These are phyloP conservation scores for Adansonia grandidieri DNA, from an alignment of 441 rosid genomes.

Conservation along the genomic window DNA sequence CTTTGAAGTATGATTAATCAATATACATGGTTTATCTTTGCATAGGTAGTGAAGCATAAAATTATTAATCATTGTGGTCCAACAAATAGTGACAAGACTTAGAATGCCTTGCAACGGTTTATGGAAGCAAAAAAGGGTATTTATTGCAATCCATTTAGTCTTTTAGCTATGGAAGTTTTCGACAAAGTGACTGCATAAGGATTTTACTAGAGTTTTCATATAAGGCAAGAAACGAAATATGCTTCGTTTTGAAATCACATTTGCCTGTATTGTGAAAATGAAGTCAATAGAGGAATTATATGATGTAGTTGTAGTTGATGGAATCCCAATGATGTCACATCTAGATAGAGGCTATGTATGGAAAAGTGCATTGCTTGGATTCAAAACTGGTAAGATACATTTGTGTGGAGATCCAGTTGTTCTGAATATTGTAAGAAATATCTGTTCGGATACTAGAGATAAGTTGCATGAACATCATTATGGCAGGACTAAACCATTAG, in stretches of 20 bases:
- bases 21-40: slow-evolving; percentile 90
- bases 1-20: slow-evolving; percentile 60
- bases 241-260: slow-evolving; percentile 76
- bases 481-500: slow-evolving; percentile 82
- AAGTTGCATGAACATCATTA: slow-evolving; percentile 81
- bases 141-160: slow-evolving; percentile 92
- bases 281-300: slow-evolving; percentile 72
- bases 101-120: slow-evolving; percentile 82
- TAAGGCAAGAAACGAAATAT: slow-evolving; percentile 83
- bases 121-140: slow-evolving; percentile 92
- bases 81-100: slow-evolving; percentile 95
- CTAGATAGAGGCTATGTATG: slow-evolving; percentile 82
- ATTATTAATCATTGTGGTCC: slow-evolving; percentile 94
- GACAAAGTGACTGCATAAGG: slow-evolving; percentile 87
- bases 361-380: slow-evolving; percentile 87
- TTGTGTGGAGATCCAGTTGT: slow-evolving; percentile 96
- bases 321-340: slow-evolving; percentile 90
- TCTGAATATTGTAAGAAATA: slow-evolving; percentile 69
- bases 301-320: slow-evolving; percentile 91
- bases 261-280: slow-evolving; percentile 94
- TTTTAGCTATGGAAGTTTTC: slow-evolving; percentile 96
- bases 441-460: slow-evolving; percentile 87
- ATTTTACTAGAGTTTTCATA: slow-evolving; percentile 80
- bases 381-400: slow-evolving; percentile 94
- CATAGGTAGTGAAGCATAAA: slow-evolving; percentile 86